Base-by-base conservation (phyloP, 2,329 filamentous ascomycete genomes). In the Xylaria polymorpha region DNA sequence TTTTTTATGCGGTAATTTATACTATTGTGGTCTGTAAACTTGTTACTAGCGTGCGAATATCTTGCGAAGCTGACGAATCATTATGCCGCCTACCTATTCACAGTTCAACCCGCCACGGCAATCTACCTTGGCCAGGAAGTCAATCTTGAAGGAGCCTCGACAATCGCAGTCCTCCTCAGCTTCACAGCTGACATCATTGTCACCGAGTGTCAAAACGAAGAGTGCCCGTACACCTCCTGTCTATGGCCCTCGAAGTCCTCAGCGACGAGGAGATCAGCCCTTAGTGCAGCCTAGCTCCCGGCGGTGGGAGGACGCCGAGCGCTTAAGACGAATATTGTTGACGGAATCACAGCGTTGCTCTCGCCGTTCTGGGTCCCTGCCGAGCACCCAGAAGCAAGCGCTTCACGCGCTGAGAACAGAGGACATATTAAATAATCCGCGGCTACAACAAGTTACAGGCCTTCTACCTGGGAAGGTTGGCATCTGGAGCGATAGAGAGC, bases 401-500 rank as follows among this genome's bases (percentile, higher is more conserved):
- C 35, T 35, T 14, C 57, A 18, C 5, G 18, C 12, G 10, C 43
- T 62, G 7, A 66, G 25, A 48, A 48, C 67, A 12, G 58, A 2
- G 29, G 63, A 66, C 7, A 56, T 69, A 20, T 6, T 69, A 15
- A 66, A 14, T 14, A 18, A 44, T 44, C 62, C 51, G 22, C 53
- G 74, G 9, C 56, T 75, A 10, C 74, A 70, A 14, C 70, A 74
- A 50, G 74, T 74, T 14, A 77, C 75, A 4, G 75, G 75, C 6
- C 12, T 77, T 29, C 66, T 74, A 18, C 73, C 73, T 9, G 59
- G 66, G 15, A 73, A 72, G 35, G 35, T 69, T 10, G 55, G 61
- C 32, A 66, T 59, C 41, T 74, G 68, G 72, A 63, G 57, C 10
- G 68, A 69, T 7, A 39, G 70, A 35, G 71, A 70, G 5, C 55